Evolutionary conservation across 1,284 basidiomycete species (phyloP).

Genomic region (Trichosporon asahii): DNA sequence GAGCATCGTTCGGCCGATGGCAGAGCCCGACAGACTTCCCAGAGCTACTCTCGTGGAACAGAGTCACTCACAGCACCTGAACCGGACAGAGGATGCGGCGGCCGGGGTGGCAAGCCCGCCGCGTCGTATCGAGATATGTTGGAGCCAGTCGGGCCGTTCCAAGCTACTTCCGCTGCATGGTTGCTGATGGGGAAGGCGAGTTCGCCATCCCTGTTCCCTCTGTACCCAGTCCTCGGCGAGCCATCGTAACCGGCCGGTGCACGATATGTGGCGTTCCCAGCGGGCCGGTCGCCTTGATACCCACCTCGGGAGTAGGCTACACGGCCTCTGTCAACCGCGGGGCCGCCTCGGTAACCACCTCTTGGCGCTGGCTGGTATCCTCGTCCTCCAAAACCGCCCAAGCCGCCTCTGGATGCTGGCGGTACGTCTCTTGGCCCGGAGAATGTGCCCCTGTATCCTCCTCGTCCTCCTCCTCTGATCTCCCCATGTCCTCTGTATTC

Average conservation of each 20-base stretch:
- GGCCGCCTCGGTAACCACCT: background rate
- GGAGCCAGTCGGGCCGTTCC: background rate
- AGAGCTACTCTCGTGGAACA: background rate
- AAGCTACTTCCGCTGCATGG: background rate
- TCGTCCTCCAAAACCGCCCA: background rate
- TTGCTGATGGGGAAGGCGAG: background rate
- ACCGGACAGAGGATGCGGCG: background rate
- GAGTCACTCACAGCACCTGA: background rate
- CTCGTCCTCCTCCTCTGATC: background rate
- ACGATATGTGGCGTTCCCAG: background rate
- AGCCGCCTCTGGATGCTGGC: background rate
- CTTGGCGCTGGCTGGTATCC: background rate
- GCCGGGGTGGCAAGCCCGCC: background rate
- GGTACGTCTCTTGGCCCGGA: background rate
- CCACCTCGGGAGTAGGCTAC: background rate
- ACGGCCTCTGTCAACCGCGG: background rate
- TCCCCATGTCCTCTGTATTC: background rate
- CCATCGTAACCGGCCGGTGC: background rate
- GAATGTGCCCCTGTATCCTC: background rate
- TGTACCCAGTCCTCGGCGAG: background rate
- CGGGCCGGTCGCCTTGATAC: background rate
- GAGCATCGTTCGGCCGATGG: background rate
- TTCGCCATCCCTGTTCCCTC: background rate
- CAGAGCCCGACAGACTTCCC: background rate
- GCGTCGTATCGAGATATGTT: background rate